These are phyloP conservation scores for Narthecium ossifragum DNA, from an alignment of 106 monocot genomes.

Conservation along the genomic window DNA sequence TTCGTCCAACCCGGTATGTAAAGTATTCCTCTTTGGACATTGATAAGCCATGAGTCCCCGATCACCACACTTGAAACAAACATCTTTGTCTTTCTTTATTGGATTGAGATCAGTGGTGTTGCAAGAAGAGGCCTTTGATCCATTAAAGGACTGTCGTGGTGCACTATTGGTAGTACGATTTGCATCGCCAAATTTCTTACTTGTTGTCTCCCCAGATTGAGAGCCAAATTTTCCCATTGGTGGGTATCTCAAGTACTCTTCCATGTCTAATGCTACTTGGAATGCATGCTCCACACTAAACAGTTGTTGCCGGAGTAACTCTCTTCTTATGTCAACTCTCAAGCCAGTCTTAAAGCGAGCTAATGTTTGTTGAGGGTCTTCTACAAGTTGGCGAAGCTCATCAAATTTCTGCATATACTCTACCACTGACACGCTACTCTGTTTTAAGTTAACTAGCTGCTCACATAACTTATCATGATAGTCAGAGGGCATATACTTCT, in stretches of 20 bases:
- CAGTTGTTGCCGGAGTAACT: not conserved
- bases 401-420: slow-evolving; percentile 1
- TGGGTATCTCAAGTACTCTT: not conserved
- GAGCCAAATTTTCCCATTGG: not conserved
- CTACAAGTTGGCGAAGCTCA: not conserved
- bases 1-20: no score
- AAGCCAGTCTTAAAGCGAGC: not conserved
- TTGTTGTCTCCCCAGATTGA: no score
- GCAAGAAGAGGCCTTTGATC: no score
- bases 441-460: not conserved
- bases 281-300: not conserved
- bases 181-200: no score
- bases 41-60: not conserved
- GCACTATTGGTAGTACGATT: no score
- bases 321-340: not conserved
- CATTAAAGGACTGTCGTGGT: no score
- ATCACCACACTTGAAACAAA: not conserved
- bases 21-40: not conserved
- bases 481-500: not conserved
- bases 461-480: not conserved
- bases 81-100: not conserved
- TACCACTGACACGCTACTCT: not conserved
- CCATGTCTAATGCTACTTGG: not conserved
- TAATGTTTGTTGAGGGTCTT: not conserved
- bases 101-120: not conserved